Evolutionary conservation across 2,329 filamentous ascomycete genomes (phyloP).

Genomic region (Calcarisporium arbuscula): DNA sequence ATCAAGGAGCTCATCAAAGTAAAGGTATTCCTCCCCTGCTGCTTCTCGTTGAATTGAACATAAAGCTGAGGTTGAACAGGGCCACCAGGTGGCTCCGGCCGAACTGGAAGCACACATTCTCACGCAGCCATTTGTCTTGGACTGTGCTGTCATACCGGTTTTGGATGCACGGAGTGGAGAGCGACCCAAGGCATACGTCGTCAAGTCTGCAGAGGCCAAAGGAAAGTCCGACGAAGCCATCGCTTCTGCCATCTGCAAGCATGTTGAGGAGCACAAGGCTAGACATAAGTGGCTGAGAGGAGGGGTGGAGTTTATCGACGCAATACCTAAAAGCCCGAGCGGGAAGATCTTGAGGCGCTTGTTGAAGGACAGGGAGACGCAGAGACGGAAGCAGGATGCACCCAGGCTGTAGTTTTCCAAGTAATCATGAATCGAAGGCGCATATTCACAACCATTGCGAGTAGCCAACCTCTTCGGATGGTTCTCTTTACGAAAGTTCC

Average conservation of each 20-base stretch:
- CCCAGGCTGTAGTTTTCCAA: conserved; percentile 66
- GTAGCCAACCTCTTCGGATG: too few species aligned
- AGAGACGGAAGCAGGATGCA: conserved; percentile 55
- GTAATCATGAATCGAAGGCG: too few species aligned
- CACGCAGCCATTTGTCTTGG: conserved; percentile 61
- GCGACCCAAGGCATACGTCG: conserved; percentile 57
- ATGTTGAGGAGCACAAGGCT: conserved; percentile 61
- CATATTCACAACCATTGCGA: too few species aligned
- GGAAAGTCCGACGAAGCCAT: conserved; percentile 50
- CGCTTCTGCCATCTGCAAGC: conserved; percentile 45
- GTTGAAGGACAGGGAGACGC: conserved; percentile 68
- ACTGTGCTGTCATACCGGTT: conserved; percentile 70
- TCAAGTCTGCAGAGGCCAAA: conserved; percentile 38
- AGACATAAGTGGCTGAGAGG: conserved; percentile 64
- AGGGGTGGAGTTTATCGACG: conserved; percentile 56
- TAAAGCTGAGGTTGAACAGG: too few species aligned
- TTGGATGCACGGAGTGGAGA: conserved; percentile 54
- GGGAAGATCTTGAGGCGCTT: conserved; percentile 67
- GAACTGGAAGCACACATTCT: conserved; percentile 73
- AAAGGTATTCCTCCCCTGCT: conserved; percentile 44
- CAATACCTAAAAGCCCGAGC: conserved; percentile 66
- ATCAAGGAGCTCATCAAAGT: conserved; percentile 68
- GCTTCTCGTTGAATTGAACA: too few species aligned
- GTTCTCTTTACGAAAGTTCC: too few species aligned
- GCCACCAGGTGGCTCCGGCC: conserved; percentile 71